phyloP scores from a whole-genome alignment of 2,329 filamentous ascomycete genomes.

The Samsoniella hepiali region DNA sequence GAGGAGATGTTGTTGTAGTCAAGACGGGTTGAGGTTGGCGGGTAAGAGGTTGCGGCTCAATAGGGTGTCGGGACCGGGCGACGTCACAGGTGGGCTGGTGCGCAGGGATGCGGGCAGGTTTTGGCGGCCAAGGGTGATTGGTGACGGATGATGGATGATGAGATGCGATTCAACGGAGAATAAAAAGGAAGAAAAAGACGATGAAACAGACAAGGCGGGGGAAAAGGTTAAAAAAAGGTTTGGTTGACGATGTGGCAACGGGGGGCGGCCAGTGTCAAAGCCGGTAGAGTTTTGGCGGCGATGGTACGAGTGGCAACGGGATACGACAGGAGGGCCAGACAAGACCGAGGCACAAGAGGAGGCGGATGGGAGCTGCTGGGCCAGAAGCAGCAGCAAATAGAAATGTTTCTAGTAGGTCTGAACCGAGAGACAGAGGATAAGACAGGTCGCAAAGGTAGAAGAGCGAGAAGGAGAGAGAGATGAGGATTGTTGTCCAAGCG shows the following conservation, averaged over 20 bases:
- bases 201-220: background rate
- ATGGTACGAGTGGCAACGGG: background rate
- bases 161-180: background rate
- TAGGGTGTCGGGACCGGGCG: background rate
- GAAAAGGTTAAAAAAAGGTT: background rate
- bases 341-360: background rate
- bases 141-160: background rate
- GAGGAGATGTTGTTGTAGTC: background rate
- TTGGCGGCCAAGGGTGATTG: background rate
- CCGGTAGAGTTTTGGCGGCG: background rate
- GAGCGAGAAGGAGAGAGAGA: background rate
- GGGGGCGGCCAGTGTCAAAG: background rate
- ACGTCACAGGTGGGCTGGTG: conserved; percentile 5
- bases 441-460: background rate
- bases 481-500: conserved; percentile 5
- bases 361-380: background rate
- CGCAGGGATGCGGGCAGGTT: background rate
- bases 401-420: background rate
- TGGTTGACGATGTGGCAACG: background rate
- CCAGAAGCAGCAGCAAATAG: background rate
- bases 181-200: background rate
- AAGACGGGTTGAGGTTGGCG: background rate
- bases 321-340: background rate
- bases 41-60: background rate
- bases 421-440: background rate